A percentile compares a stretch with the other conserved stretches of the same genome.
Conservation (phyloP, 2,329 filamentous ascomycete genomes). For the Fusarium pseudoanthophilum region DNA sequence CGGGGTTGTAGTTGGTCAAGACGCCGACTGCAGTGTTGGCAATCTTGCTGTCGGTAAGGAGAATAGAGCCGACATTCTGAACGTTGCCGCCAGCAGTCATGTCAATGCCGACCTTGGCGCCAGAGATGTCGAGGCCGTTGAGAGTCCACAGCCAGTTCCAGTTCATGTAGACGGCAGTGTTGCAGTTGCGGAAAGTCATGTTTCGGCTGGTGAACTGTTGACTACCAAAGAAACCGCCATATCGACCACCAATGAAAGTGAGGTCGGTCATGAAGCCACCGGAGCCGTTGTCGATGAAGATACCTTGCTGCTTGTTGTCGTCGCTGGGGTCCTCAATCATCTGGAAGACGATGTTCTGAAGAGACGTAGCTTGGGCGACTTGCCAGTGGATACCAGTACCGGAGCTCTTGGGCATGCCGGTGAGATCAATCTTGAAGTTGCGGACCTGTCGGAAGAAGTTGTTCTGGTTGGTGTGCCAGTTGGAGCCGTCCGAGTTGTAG, state of each 20-base stretch:
- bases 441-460: conserved; percentile 88
- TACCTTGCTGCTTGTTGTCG: conserved; percentile 76
- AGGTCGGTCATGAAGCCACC: conserved; percentile 87
- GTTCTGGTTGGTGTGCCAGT: conserved; percentile 84
- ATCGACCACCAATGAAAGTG: conserved; percentile 82
- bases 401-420: conserved; percentile 66
- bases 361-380: conserved; percentile 82
- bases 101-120: conserved; percentile 80
- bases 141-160: conserved; percentile 93
- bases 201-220: conserved; percentile 91
- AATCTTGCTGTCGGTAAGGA: conserved; percentile 84
- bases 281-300: conserved; percentile 87
- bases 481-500: conserved; percentile 74
- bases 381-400: conserved; percentile 86
- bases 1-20: conserved; percentile 75
- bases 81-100: conserved; percentile 73
- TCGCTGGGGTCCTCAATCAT: conserved; percentile 75
- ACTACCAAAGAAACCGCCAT: conserved; percentile 82
- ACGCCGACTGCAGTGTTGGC: conserved; percentile 80
- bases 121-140: conserved; percentile 79
- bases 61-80: conserved; percentile 81
- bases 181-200: conserved; percentile 81
- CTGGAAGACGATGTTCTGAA: conserved; percentile 85
- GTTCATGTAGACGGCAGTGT: conserved; percentile 88
- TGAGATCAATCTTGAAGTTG: conserved; percentile 84